These are phyloP conservation scores for Hansenula sp. DNA, from an alignment of 1,139 yeast species.

Conservation along the genomic window DNA sequence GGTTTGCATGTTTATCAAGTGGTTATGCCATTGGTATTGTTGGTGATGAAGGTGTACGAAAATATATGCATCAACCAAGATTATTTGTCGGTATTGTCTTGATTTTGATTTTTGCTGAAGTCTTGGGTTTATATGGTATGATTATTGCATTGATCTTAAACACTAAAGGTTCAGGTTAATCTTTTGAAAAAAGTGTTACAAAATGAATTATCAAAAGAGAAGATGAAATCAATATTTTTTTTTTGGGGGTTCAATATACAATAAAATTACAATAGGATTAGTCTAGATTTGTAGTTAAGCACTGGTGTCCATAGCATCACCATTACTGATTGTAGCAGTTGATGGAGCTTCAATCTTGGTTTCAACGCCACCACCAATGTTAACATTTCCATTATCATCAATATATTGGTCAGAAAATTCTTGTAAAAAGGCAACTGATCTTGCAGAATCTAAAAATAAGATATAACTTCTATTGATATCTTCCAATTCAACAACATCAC, in stretches of 20 bases:
- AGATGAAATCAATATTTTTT: conserved; percentile 2
- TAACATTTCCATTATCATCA: conserved; percentile 66
- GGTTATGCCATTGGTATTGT: conserved; percentile 99
- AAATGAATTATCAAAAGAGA: conserved; percentile 2
- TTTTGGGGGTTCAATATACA: conserved; percentile 1
- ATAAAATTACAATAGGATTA: neutral
- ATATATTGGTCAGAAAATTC: conserved; percentile 65
- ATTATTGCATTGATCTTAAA: conserved; percentile 87
- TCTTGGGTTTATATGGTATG: conserved; percentile 93
- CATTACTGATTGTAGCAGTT: conserved; percentile 4
- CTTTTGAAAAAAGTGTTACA: neutral
- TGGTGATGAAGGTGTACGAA: conserved; percentile 98
- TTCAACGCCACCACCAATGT: conserved; percentile 33
- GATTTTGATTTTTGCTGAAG: conserved; percentile 97
- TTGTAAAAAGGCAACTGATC: conserved; percentile 79
- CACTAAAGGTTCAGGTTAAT: conserved; percentile 72
- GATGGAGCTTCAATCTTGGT: conserved; percentile 4
- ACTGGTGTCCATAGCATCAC: conserved; percentile 45
- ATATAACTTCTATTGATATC: conserved; percentile 88
- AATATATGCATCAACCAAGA: conserved; percentile 94
- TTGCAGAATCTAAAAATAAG: conserved; percentile 79
- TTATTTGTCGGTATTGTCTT: conserved; percentile 89
- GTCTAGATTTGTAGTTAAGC: conserved; percentile 5
- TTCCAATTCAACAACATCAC: conserved; percentile 61
- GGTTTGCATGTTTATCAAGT: conserved; percentile 93